Percentiles rank a stretch among this genome's conserved stretches.
These are phyloP conservation scores for Colletotrichum cuscutae DNA, from an alignment of 2,329 filamentous ascomycete genomes.

Conservation along the genomic window DNA sequence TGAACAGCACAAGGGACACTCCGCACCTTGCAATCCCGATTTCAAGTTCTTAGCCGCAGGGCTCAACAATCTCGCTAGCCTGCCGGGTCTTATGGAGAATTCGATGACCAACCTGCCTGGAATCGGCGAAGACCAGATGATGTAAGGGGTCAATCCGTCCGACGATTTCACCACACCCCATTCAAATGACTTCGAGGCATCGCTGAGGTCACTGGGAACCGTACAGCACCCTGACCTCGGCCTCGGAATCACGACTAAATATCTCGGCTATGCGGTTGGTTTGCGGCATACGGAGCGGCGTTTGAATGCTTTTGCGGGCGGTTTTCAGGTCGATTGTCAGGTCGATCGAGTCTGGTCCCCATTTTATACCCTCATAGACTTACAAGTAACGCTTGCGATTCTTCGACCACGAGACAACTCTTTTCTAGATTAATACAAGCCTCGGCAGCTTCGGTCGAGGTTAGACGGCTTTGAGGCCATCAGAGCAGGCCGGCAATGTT, in stretches of 20 bases:
- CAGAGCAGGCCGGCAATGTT: constrained; percentile 1
- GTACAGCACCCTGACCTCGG: neutral
- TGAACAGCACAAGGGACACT: constrained; percentile 78
- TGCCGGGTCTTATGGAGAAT: constrained; percentile 37
- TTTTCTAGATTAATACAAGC: constrained; percentile 25
- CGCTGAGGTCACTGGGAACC: neutral
- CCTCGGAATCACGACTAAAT: neutral
- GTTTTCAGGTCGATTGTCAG: constrained; percentile 21
- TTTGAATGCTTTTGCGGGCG: constrained; percentile 30
- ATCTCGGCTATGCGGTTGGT: constrained; percentile 8
- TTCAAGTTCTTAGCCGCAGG: constrained; percentile 62
- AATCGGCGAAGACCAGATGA: constrained; percentile 57
- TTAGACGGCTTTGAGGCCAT: constrained; percentile 11
- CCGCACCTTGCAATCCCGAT: constrained; percentile 89
- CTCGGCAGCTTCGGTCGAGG: neutral
- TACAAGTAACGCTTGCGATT: constrained; percentile 32
- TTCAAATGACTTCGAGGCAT: neutral
- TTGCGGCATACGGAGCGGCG: constrained; percentile 28
- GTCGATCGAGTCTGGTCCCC: constrained; percentile 26
- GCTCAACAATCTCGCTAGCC: constrained; percentile 49
- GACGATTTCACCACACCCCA: neutral
- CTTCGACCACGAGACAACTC: constrained; percentile 14
- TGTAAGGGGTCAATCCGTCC: constrained; percentile 14
- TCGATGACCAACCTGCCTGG: constrained; percentile 47
- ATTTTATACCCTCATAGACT: constrained; percentile 38